Conservation (phyloP, 352 stramenopile species). For the Phytophthora cactorum region DNA sequence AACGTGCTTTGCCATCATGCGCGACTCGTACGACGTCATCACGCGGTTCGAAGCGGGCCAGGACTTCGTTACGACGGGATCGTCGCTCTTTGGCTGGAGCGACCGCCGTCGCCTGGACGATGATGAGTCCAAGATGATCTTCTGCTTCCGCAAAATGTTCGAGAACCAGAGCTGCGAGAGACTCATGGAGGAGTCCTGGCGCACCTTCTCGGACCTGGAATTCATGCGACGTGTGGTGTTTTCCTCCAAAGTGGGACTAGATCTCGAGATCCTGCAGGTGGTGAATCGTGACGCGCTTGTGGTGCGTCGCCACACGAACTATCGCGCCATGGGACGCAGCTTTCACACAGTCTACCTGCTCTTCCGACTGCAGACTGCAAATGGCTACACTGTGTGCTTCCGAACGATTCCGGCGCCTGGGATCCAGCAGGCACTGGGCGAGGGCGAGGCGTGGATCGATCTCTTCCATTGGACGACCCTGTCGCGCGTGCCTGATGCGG, state of each 20-base stretch:
- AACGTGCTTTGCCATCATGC: slow-evolving; percentile 58
- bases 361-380: slow-evolving; percentile 61
- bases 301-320: slow-evolving; percentile 64
- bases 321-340: slow-evolving; percentile 47
- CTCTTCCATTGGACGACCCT: slow-evolving; percentile 74
- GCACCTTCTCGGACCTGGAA: slow-evolving; percentile 38
- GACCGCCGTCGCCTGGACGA: slow-evolving; percentile 57
- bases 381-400: slow-evolving; percentile 70
- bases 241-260: slow-evolving; percentile 45
- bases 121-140: slow-evolving; percentile 55
- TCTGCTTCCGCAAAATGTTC: slow-evolving; percentile 67
- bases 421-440: slow-evolving; percentile 56
- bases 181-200: slow-evolving; percentile 60
- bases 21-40: slow-evolving; percentile 63
- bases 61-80: slow-evolving; percentile 55
- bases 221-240: slow-evolving; percentile 60
- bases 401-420: slow-evolving; percentile 59
- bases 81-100: slow-evolving; percentile 61
- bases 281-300: slow-evolving; percentile 59
- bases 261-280: slow-evolving; percentile 54
- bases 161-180: slow-evolving; percentile 34
- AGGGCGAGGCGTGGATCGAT: slow-evolving; percentile 64
- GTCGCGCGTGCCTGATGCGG: slow-evolving; percentile 29
- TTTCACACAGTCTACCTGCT: slow-evolving; percentile 82
- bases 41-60: slow-evolving; percentile 48